Conservation (phyloP, 306 rosid species). For the Glycine soja region DNA sequence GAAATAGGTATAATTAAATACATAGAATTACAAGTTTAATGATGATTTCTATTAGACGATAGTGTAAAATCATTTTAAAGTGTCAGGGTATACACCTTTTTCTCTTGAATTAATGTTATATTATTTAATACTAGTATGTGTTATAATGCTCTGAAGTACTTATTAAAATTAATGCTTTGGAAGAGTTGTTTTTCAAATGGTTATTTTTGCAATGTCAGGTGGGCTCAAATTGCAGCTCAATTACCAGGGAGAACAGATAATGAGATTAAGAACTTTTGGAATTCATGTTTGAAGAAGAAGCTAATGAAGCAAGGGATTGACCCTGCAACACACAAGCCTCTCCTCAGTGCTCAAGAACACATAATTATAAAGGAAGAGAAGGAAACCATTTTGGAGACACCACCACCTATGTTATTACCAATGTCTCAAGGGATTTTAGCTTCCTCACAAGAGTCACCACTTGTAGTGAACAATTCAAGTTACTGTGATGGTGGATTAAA, state of each 20-base stretch:
- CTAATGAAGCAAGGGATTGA: conserved; percentile 94
- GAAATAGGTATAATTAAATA: conserved; percentile 67
- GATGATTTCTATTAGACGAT: no score
- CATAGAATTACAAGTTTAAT: no score
- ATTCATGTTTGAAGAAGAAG: conserved; percentile 90
- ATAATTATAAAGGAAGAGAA: conserved; percentile 49
- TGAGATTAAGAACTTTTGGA: conserved; percentile 95
- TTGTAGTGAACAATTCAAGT: conserved; percentile 53
- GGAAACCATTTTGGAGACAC: conserved; percentile 44
- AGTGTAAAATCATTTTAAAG: no score
- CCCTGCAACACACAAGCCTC: conserved; percentile 86
- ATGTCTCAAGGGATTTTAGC: conserved; percentile 39
- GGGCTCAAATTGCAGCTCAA: conserved; percentile 96
- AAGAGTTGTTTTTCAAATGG: background rate
- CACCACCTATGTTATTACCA: conserved; percentile 45
- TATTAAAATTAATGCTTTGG: background rate
- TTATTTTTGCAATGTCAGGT: conserved; percentile 55
- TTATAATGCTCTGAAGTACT: background rate
- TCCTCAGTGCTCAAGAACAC: conserved; percentile 41
- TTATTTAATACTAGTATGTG: background rate
- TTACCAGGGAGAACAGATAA: conserved; percentile 96
- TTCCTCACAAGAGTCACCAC: conserved; percentile 58
- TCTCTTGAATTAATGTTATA: background rate
- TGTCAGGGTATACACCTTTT: no score
- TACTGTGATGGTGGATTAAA: conserved; percentile 51